A percentile compares a stretch with the other conserved stretches of the same genome.
phyloP scores from a whole-genome alignment of 2,329 filamentous ascomycete species.

The Colletotrichum gigasporum region DNA sequence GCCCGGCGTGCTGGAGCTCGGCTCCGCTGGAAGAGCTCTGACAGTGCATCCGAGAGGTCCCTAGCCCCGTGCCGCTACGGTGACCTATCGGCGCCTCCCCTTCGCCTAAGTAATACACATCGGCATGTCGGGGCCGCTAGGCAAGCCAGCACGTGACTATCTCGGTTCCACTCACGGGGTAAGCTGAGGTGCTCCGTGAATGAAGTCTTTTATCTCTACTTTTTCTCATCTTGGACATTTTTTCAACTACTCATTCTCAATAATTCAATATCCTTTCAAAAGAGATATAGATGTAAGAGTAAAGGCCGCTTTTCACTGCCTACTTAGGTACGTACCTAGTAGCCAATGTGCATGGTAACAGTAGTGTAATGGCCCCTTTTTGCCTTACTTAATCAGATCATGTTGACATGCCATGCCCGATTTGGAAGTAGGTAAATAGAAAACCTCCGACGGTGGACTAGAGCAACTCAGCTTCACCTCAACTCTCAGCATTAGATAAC shows the following conservation, averaged over 20 bases:
- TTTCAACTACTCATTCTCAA: no score
- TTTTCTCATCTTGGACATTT: no score
- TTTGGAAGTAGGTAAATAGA: conserved; percentile 17
- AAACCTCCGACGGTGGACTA: neutral
- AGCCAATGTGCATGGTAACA: no score
- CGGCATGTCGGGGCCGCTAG: neutral
- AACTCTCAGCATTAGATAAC: neutral
- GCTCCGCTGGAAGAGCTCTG: conserved; percentile 16
- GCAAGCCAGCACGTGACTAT: neutral
- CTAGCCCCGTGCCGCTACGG: conserved; percentile 4
- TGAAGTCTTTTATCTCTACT: no score
- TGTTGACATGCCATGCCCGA: conserved; percentile 1
- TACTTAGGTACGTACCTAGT: no score
- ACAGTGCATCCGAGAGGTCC: neutral
- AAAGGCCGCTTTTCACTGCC: no score
- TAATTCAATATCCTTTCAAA: no score
- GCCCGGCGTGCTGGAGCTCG: conserved; percentile 27
- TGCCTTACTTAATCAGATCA: no score
- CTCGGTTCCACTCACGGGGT: no score
- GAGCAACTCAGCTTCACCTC: neutral
- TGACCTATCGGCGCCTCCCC: neutral
- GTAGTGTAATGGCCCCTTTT: no score
- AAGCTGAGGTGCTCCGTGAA: no score
- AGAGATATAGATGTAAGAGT: no score
- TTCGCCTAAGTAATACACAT: conserved; percentile 8